Base-by-base conservation (phyloP, 805 yeast species). In the Cyberlindnera bimundalis region DNA sequence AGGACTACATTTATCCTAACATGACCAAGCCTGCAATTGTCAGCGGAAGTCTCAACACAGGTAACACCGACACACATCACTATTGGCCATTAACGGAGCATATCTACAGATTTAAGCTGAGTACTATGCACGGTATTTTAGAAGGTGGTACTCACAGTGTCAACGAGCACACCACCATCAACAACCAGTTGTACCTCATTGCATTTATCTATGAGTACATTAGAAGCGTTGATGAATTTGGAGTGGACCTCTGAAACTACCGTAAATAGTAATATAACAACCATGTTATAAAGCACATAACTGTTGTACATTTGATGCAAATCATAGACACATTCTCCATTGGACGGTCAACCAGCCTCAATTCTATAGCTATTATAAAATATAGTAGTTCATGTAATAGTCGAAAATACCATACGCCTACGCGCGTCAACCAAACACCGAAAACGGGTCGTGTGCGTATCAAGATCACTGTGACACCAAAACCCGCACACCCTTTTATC, bases 41-140 rank as follows among this genome's bases (percentile, higher is more conserved):
- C 13, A 68, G 83, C 3, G 87, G 89, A 3, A 65, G 74, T 19
- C 57, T 82, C 29, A 74, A 78, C 71, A 68, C 84, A 3, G 89
- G 82, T 16, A 82, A 81, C 60, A 83, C 90, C 3, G 90, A 84
- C 55, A 82, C 89, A 5, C 65, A 68, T 42, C 68, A 73, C 52
- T 84, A 79, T 60, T 81, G 87, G 88, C 56, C 62, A 31, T 62
- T 84, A 51, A 73, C 83, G 3, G 59, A 67, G 27, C 73, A 81
- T 53, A 79, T 84, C 38, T 84, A 69, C 64, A 68, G 90, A 42
- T 78, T 70, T 56, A 68, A 70, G 31, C 83, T 86, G 11, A 73
- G 71, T 24, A 59, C 64, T 16, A 50, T 58, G 26, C 61, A 60
- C 29, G 59, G 66, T 25, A 59, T 62, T 31, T 47, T 52, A 14